A percentile compares a stretch with the other conserved stretches of the same genome.
These are phyloP conservation scores for Ophiosphaerella korrae DNA, from an alignment of 2,329 filamentous ascomycete species.

Conservation along the genomic window DNA sequence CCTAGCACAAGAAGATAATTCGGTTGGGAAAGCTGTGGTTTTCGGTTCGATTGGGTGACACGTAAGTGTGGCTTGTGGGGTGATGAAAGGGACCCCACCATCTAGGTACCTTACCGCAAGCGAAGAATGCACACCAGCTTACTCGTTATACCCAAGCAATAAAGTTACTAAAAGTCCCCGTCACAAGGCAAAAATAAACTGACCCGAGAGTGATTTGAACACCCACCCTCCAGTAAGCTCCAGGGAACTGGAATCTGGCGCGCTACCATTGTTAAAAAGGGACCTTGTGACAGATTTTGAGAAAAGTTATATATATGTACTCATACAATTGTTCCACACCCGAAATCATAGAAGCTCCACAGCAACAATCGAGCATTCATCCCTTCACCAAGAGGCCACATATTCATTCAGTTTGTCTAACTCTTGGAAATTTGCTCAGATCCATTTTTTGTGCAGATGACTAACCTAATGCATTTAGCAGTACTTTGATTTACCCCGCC, in stretches of 20 bases:
- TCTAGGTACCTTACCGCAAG: neutral
- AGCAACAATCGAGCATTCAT: neutral
- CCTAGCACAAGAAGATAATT: conserved; percentile 62
- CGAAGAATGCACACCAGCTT: neutral
- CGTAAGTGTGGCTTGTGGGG: neutral
- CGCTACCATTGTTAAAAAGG: conserved; percentile 38
- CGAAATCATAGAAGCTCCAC: neutral
- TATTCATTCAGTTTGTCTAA: neutral
- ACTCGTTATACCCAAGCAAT: neutral
- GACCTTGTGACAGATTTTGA: conserved; percentile 7
- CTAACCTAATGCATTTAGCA: too few relatives aligned
- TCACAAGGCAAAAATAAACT: conserved; percentile 12
- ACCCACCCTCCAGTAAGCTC: conserved; percentile 34
- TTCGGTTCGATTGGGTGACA: conserved; percentile 58
- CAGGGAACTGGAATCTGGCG: conserved; percentile 36
- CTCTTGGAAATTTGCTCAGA: neutral
- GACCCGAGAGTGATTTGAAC: conserved; percentile 37
- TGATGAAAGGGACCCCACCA: neutral
- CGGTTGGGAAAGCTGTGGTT: conserved; percentile 69
- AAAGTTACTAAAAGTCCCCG: neutral
- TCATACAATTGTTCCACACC: too few relatives aligned
- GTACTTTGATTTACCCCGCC: neutral
- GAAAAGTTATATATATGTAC: too few relatives aligned
- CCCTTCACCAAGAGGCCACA: neutral
- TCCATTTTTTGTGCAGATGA: neutral